Conservation (phyloP, 768 basidiomycete genomes). For the Podaxis sp. region DNA sequence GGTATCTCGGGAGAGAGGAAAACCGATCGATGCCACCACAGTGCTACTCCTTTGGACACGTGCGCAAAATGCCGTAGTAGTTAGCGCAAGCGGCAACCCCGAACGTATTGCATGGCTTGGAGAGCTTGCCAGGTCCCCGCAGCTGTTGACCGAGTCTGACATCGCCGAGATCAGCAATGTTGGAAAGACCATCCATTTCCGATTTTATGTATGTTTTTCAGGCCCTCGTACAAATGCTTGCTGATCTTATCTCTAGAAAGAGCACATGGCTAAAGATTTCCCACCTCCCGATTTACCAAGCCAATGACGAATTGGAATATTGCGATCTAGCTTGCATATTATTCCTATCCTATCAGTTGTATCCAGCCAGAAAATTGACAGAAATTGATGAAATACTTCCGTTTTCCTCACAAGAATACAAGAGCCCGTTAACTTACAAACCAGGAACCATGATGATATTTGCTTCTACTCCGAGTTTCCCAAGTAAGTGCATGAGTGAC, state of each 20-base stretch:
- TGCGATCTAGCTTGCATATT: no score
- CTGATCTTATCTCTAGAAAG: conserved; percentile 22
- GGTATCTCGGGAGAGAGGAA: conserved; percentile 22
- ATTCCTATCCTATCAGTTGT: not conserved
- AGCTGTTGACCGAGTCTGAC: conserved; percentile 29
- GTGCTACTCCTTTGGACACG: conserved; percentile 36
- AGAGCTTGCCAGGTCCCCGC: conserved; percentile 28
- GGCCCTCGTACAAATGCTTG: not conserved
- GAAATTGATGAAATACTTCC: no score
- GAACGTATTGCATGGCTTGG: conserved; percentile 31
- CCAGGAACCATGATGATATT: no score
- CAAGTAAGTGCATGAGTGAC: no score
- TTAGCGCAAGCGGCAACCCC: conserved; percentile 32
- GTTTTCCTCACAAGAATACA: no score
- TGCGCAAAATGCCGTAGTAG: conserved; percentile 30
- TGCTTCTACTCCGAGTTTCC: no score
- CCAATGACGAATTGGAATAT: not conserved
- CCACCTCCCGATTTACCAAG: conserved; percentile 31
- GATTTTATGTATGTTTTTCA: conserved; percentile 30
- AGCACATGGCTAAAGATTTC: conserved; percentile 37
- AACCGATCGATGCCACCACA: conserved; percentile 22
- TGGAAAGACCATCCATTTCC: conserved; percentile 36
- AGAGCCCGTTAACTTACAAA: no score
- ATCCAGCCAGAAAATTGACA: no score
- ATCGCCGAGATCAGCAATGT: conserved; percentile 34